Evolutionary conservation across 2,329 filamentous ascomycete genomes (phyloP), one percentile per base, ranked within the genome.

Genomic region (Colletotrichum godetiae): DNA sequence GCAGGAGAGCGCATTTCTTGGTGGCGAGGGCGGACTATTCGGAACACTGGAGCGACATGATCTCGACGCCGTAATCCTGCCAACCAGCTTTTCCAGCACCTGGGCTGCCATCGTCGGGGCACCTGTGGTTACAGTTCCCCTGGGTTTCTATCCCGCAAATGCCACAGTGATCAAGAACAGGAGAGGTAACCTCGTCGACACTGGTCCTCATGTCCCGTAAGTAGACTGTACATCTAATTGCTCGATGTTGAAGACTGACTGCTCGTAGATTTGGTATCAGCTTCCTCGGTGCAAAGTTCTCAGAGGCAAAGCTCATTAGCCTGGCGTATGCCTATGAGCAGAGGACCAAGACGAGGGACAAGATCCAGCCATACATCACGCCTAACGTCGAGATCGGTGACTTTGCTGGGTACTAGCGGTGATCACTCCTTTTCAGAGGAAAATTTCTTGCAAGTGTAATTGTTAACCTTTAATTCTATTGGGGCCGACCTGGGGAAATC

Each of bases 241-340:
- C 6, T 1, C 7, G 4, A 5, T 2, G 11, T 3, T 1, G 15
- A 27, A 33, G 0, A 15, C 65, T 74, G 49, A 58, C 35, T 12
- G 15, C 10, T 2, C 0, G 13, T 12, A 74, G 73, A 88, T 92
- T 93, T 77, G 92, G 92, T 0, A 80, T 94, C 27, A 85, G 84
- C 13, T 93, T 94, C 77, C 82, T 92, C 62, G 92, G 91, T 0
- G 79, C 79, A 1, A 85, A 84, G 58, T 93, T 89, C 82, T 88
- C 84, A 46, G 92, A 94, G 79, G 88, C 88, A 72, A 85, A 81
- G 19, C 78, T 94, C 73, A 89, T 93, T 70, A 89, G 89, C 1
- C 86, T 90, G 78, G 92, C 91, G 8, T 94, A 92, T 83, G 91
- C 91, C 2, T 93, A 90, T 80, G 92, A 94, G 83, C 91, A 92